Evolutionary conservation across 352 stramenopile species (phyloP), one percentile per base, ranked within the genome.

Genomic region (Thraustotheca clavata): DNA sequence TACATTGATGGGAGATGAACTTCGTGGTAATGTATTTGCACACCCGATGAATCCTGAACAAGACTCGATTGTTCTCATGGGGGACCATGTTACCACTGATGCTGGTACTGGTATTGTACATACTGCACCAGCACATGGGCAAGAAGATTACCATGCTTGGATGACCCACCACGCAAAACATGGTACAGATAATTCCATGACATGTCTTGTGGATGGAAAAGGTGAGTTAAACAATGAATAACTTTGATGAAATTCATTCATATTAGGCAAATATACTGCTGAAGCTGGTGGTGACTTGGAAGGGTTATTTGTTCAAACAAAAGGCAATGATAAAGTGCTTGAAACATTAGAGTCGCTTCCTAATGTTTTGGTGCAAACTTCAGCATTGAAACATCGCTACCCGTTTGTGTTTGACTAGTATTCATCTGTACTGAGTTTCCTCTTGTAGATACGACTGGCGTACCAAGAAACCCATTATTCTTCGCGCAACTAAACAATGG

Each of bases 31-130:
- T 32, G 62, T 75, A 32, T 98, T 98, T 73, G 73, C 67, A 26
- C 94, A 98, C 71, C 95, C 96, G 31, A 68, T 99, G 14, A 83
- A 67, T n/a, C 43, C 85, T 41, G 79, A 92, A 24, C 82, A 89
- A 34, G 74, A 87, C 43, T 92, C 73, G 3, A 75, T 89, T 24
- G 65, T 99, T 49, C 83, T 98, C 6, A 76, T 96, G 24, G 96
- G 96, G 4, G 91, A 98, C 67, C 98, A 99, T 77, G 98, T 99
- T 27, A 99, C 96, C 0, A 96, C 88, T 1, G 96, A 99, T 62
- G 95, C 90, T 26, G 97, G 97, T 69, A 99, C 96, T 6, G 97
- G 97, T 31, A 72, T 99, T n/a, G 97, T 99, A 22, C 97, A 99
- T 76, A 99, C 96, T 9, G 96, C 96, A 1, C 96, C 97, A 8